These are phyloP conservation scores for Saksenaea vasiformis DNA, from an alignment of 371 early-diverging fungal species.

Conservation along the genomic window DNA sequence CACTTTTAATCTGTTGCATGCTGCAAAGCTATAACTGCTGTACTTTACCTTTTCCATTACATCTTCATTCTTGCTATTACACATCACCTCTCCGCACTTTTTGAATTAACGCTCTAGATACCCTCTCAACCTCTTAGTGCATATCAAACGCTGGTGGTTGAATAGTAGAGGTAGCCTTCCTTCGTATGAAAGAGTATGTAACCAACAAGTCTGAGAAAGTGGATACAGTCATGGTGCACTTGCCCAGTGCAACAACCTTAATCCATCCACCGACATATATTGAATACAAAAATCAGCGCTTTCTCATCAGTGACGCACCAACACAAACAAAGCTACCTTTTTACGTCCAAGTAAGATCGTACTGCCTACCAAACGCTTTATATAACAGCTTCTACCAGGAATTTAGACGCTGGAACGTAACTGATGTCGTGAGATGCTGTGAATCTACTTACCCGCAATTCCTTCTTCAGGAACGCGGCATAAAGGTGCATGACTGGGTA, in stretches of 20 bases:
- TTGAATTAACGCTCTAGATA: no score
- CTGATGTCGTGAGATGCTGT: conserved; percentile 90
- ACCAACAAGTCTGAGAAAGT: not conserved
- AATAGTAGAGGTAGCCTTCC: no score
- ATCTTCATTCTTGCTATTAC: no score
- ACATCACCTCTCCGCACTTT: no score
- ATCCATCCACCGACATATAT: conserved; percentile 55
- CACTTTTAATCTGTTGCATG: no score
- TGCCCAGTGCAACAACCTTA: conserved; percentile 14
- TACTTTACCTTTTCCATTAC: no score
- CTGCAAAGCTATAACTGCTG: no score
- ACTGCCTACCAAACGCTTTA: no score
- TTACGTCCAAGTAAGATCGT: conserved; percentile 37
- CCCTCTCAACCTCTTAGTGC: no score
- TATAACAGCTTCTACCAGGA: conserved; percentile 36
- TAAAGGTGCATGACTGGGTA: conserved; percentile 76
- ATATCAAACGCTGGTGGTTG: no score
- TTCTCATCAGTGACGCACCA: conserved; percentile 55
- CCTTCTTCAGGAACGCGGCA: conserved; percentile 54
- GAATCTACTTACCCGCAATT: conserved; percentile 80
- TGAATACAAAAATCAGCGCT: conserved; percentile 47
- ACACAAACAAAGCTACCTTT: conserved; percentile 49
- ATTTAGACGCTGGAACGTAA: conserved; percentile 72
- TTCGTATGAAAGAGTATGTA: not conserved
- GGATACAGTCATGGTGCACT: not conserved